Evolutionary conservation across 2,329 filamentous ascomycete genomes (phyloP).

Genomic region (Dissoconium aciculare): DNA sequence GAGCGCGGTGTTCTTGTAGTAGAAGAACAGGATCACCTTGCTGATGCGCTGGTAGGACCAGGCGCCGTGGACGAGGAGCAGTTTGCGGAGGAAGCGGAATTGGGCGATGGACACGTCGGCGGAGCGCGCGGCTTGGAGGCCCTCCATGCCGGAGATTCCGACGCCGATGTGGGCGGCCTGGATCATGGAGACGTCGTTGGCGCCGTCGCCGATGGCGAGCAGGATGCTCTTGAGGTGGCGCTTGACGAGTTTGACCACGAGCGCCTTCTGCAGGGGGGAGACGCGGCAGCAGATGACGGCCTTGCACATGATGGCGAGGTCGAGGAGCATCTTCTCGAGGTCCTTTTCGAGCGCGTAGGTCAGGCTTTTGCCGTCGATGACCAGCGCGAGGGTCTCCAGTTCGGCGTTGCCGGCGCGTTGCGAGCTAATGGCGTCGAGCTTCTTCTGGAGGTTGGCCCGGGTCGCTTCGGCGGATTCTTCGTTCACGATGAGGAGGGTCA

Average conservation of each 20-base stretch:
- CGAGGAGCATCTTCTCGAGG: conserved; percentile 81
- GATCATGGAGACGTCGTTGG: conserved; percentile 99
- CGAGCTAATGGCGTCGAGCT: conserved; percentile 74
- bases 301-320: conserved; percentile 89
- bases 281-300: conserved; percentile 97
- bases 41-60: conserved; percentile 97
- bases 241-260: conserved; percentile 97
- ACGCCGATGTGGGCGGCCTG: conserved; percentile 96
- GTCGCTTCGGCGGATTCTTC: conserved; percentile 70
- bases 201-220: conserved; percentile 89
- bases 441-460: conserved; percentile 80
- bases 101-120: conserved; percentile 93
- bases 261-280: conserved; percentile 87
- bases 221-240: conserved; percentile 82
- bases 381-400: conserved; percentile 71
- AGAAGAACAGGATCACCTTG: conserved; percentile 95
- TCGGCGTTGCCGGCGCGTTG: conserved; percentile 65
- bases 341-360: conserved; percentile 89
- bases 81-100: conserved; percentile 86
- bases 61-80: conserved; percentile 84
- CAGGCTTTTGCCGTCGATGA: conserved; percentile 93
- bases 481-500: conserved; percentile 94
- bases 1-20: conserved; percentile 97
- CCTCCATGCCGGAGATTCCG: conserved; percentile 92
- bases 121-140: conserved; percentile 86